A percentile compares a stretch with the other conserved stretches of the same genome.
Evolutionary conservation across 305 asterid genomes (phyloP).

Genomic region (Solanum hybrid): DNA sequence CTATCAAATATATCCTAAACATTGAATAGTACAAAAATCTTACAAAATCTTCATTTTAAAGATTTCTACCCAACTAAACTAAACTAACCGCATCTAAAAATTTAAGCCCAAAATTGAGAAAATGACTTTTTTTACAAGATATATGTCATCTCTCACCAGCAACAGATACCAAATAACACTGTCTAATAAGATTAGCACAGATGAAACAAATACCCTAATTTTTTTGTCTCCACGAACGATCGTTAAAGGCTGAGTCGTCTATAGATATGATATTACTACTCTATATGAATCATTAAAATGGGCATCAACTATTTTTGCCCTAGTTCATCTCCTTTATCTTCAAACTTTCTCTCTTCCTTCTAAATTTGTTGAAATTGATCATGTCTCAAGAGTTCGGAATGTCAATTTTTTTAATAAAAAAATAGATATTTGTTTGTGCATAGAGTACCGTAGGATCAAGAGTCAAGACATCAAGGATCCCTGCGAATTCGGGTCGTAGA

Average conservation of each 20-base stretch:
- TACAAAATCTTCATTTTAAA: too few relatives aligned
- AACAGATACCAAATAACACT: accelerated
- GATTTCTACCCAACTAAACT: background rate
- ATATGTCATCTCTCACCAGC: background rate
- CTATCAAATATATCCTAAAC: too few relatives aligned
- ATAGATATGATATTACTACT: too few relatives aligned
- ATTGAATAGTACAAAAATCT: background rate
- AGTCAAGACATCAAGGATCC: background rate
- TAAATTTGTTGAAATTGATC: background rate
- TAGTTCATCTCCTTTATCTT: background rate
- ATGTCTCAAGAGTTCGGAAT: background rate
- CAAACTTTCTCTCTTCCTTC: background rate
- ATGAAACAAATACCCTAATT: background rate
- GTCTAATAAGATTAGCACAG: background rate
- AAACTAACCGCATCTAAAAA: background rate
- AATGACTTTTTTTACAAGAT: background rate
- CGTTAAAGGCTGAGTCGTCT: background rate
- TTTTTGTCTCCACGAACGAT: background rate
- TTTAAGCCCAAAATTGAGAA: background rate
- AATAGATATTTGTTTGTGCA: background rate
- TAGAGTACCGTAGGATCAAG: background rate
- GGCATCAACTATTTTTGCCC: background rate
- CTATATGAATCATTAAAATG: background rate
- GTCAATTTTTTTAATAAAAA: background rate
- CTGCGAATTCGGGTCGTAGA: background rate